These are phyloP conservation scores for Limonium bicolor DNA, from an alignment of 148 eudicot species.

Conservation along the genomic window DNA sequence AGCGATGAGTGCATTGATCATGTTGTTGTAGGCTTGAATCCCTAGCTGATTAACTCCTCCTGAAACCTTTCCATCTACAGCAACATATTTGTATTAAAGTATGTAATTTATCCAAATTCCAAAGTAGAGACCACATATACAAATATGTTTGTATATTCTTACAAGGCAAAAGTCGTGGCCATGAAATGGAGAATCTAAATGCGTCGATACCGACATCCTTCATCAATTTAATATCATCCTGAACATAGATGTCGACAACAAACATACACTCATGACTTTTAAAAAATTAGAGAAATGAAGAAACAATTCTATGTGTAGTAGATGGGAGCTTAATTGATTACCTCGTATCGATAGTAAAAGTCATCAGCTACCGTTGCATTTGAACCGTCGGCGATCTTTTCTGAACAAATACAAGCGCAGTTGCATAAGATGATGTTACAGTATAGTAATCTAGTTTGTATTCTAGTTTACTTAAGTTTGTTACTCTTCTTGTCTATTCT, in stretches of 20 bases:
- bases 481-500: no score
- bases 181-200: conserved; percentile 1
- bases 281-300: background rate
- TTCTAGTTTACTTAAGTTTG: no score
- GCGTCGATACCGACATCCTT: background rate
- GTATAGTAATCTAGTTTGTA: no score
- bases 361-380: background rate
- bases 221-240: background rate
- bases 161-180: conserved; percentile 1
- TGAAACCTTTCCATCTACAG: no score
- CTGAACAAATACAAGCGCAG: background rate
- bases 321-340: background rate
- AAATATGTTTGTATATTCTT: no score
- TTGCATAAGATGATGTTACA: no score
- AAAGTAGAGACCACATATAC: no score
- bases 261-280: background rate
- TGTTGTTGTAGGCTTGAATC: no score
- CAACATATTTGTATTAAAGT: no score
- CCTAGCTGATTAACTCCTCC: no score
- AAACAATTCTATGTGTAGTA: background rate
- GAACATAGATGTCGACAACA: background rate
- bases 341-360: background rate
- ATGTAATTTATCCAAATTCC: no score
- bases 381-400: background rate
- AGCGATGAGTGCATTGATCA: no score